Conservation (phyloP, 768 basidiomycete species). For the Pulveroboletus ravenelii region DNA sequence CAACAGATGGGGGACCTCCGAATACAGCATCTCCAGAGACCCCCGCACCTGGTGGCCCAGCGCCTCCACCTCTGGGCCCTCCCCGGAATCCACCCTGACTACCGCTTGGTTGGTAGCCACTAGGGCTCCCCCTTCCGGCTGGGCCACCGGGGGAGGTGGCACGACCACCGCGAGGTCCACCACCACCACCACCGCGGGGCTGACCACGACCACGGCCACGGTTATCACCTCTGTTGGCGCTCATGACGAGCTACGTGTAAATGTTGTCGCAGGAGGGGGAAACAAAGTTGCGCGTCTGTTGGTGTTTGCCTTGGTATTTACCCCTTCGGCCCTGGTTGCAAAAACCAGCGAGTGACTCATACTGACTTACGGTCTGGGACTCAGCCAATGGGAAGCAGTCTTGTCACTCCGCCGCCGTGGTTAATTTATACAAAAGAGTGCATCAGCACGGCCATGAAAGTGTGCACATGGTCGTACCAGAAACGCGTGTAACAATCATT, state of each 20-base stretch:
- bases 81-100: slow-evolving; percentile 13
- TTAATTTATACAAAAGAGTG: not conserved
- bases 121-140: slow-evolving; percentile 1
- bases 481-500: too few species aligned
- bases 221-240: slow-evolving; percentile 7
- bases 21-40: slow-evolving; percentile 26
- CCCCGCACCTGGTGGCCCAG: slow-evolving; percentile 26
- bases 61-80: slow-evolving; percentile 19
- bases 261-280: not conserved
- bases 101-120: slow-evolving; percentile 4
- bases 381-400: not conserved
- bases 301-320: slow-evolving; percentile 2
- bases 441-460: not conserved
- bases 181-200: slow-evolving; percentile 1
- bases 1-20: slow-evolving; percentile 30
- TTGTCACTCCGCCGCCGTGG: not conserved
- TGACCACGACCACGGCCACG: slow-evolving; percentile 20
- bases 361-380: too few species aligned
- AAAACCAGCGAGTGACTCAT: not conserved
- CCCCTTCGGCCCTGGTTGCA: not conserved
- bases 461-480: too few species aligned
- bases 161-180: not conserved
- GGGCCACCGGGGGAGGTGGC: not conserved
- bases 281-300: not conserved
- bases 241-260: slow-evolving; percentile 9